Conservation (phyloP, 345 rosid species). For the Eucalyptus cladocalyx region DNA sequence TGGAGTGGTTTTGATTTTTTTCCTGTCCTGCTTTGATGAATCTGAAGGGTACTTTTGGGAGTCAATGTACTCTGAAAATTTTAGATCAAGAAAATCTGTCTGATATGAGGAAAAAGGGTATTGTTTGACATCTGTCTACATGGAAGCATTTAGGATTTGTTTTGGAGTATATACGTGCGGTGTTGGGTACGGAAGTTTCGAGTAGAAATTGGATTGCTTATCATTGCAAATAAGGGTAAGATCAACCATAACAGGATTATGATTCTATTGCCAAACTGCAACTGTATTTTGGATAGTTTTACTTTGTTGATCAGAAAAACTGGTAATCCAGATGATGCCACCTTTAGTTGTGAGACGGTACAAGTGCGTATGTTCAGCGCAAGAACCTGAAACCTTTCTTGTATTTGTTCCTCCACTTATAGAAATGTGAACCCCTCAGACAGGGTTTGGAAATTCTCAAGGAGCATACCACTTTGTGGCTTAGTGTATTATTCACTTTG, state of each 20-base stretch:
- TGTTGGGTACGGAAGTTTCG: not conserved
- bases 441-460: not conserved
- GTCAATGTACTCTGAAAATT: not conserved
- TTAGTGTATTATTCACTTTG: not conserved
- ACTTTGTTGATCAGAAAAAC: not conserved
- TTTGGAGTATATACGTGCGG: not conserved
- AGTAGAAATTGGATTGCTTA: not conserved
- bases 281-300: not conserved
- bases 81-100: not conserved
- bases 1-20: not conserved
- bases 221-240: not conserved
- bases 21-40: not conserved
- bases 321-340: not conserved
- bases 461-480: not conserved
- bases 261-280: not conserved
- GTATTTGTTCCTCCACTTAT: not conserved
- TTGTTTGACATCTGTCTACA: not conserved
- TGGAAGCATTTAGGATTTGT: not conserved
- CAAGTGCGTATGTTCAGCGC: not conserved
- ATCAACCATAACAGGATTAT: not conserved
- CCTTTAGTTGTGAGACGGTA: not conserved
- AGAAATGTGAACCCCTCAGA: not conserved
- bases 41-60: not conserved
- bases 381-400: not conserved
- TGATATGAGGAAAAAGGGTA: not conserved